Evolutionary conservation across 352 stramenopile genomes (phyloP), one percentile per base, ranked within the genome.

Genomic region (Phytophthora citricola): DNA sequence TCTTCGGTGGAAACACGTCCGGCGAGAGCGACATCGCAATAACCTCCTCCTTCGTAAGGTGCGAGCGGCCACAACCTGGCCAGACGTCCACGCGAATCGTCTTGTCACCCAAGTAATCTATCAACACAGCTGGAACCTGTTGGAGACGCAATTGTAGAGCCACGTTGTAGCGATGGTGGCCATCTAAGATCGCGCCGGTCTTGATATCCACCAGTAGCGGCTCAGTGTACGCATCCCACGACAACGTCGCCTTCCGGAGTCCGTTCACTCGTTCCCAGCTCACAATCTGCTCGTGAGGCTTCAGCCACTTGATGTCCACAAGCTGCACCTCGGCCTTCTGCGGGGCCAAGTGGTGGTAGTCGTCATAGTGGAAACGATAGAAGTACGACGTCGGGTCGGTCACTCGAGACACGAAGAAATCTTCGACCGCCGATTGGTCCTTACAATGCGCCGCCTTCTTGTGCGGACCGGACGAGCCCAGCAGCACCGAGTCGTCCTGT

Each of bases 331-430:
- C 72, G 3, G 82, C 81, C 51, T 94, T 93, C 64, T 90, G 76
- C 7, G 86, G 86, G 31, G 71, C 76, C 49, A 92, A 69, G 61
- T 92, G 83, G 7, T 78, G 69, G 26, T 75, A 52, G 46, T 91
- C 73, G 57, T 94, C 86, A 45, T 81, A 90, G 56, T 84, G 87
- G 66, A 93, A 95, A 50, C 81, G 80, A 53, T 87, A 95, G 67
- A 95, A 95, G 69, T 94, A 95, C 22, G 88, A 95, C 44, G 88
- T 94, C 48, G 86, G 85, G 61, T 95, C 88, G 15, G 82, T 92
- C 49, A 93, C 79, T 4, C 88, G 84, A 29, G 86, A 88, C 11
- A 92, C 67, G 55, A 95, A 91, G 54, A 95, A 95, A 38, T 85
- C 76, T 29, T 90, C 73, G 15, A 90, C 80, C 12, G 84, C 79